A percentile compares a stretch with the other conserved stretches of the same genome.
These are phyloP conservation scores for Monsonia emarginata DNA, from an alignment of 441 rosid species.

Conservation along the genomic window DNA sequence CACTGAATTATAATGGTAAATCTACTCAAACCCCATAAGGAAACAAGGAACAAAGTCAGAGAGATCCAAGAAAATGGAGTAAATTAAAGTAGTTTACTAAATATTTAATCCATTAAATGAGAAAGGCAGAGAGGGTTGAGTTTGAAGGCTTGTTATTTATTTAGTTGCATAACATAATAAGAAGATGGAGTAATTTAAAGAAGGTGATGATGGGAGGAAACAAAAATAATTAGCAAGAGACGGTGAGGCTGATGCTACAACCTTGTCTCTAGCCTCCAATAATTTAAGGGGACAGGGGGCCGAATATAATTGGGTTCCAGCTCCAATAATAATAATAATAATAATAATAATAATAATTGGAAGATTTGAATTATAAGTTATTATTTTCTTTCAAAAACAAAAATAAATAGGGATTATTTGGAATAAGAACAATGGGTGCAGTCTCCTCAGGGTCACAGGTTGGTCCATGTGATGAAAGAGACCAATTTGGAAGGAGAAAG, in stretches of 20 bases:
- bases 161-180: too few species aligned
- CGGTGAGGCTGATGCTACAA: slow-evolving; percentile 9
- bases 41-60: not conserved
- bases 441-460: slow-evolving; percentile 26
- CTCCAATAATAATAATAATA: too few species aligned
- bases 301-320: slow-evolving; percentile 32
- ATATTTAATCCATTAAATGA: not conserved
- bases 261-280: slow-evolving; percentile 17
- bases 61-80: not conserved
- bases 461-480: slow-evolving; percentile 31
- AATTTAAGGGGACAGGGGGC: slow-evolving; percentile 21
- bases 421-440: slow-evolving; percentile 6
- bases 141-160: not conserved
- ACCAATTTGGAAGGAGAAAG: not conserved
- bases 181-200: slow-evolving; percentile 13
- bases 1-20: not conserved
- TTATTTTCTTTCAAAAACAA: too few species aligned
- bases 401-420: slow-evolving; percentile 4
- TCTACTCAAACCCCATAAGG: not conserved
- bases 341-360: too few species aligned
- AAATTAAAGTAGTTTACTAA: not conserved
- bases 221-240: not conserved
- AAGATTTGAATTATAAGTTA: not conserved
- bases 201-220: slow-evolving; percentile 13
- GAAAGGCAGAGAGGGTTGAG: not conserved